These are phyloP conservation scores for Gloeophyllum trabeum DNA, from an alignment of 768 basidiomycete species.

Conservation along the genomic window DNA sequence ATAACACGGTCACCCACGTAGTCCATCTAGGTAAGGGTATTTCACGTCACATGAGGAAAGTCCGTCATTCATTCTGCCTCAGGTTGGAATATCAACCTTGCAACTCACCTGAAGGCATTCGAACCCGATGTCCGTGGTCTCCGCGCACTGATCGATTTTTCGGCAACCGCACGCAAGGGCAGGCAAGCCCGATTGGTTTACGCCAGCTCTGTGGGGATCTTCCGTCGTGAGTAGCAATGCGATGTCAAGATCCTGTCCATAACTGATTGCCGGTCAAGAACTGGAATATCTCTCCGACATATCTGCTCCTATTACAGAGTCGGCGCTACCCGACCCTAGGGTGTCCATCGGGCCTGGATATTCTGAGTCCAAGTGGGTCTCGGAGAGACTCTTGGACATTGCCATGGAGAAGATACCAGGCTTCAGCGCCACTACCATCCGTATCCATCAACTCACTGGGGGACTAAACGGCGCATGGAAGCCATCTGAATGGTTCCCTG, in stretches of 20 bases:
- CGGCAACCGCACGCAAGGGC: slow-evolving; percentile 17
- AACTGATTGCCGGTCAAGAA: slow-evolving; percentile 6
- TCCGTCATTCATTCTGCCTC: neutral
- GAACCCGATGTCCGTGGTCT: slow-evolving; percentile 16
- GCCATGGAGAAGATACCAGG: neutral
- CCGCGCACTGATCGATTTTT: slow-evolving; percentile 24
- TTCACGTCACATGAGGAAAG: neutral
- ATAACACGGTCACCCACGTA: slow-evolving; percentile 19
- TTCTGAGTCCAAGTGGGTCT: slow-evolving; percentile 21
- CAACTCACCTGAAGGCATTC: slow-evolving; percentile 17
- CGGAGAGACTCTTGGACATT: slow-evolving; percentile 4
- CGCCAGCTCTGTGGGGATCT: slow-evolving; percentile 21
- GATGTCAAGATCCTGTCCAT: neutral
- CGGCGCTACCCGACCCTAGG: slow-evolving; percentile 7
- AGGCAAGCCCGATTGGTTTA: slow-evolving; percentile 20
- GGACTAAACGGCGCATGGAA: neutral
- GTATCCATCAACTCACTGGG: neutral
- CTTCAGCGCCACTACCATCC: neutral
- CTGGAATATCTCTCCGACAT: too few relatives aligned
- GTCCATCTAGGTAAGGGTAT: slow-evolving; percentile 23
- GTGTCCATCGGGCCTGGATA: slow-evolving; percentile 18
- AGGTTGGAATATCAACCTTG: slow-evolving; percentile 18
- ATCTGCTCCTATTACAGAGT: slow-evolving; percentile 8
- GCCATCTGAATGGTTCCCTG: neutral
- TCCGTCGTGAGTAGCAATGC: slow-evolving; percentile 10